Conservation (phyloP, 148 eudicot genomes). For the Hydrangea macrophylla region DNA sequence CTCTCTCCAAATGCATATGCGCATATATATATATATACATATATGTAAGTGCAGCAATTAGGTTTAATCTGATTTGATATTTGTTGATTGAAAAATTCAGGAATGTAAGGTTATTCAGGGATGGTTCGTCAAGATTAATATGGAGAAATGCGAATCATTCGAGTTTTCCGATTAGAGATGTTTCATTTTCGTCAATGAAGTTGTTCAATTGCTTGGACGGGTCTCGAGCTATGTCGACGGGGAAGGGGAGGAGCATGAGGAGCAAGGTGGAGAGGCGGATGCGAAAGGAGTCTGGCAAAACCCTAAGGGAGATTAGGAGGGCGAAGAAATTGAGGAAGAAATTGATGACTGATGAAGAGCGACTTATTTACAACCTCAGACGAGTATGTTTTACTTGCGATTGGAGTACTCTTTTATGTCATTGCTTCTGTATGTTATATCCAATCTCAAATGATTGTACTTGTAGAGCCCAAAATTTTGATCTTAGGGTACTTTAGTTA, state of each 20-base stretch:
- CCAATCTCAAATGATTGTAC: neutral
- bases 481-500: too few species aligned
- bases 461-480: too few species aligned
- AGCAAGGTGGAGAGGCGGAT: conserved; percentile 86
- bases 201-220: conserved; percentile 28
- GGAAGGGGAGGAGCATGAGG: conserved; percentile 70
- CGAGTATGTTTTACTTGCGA: conserved; percentile 47
- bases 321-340: conserved; percentile 72
- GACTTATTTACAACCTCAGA: conserved; percentile 74
- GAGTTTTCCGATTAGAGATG: conserved; percentile 12
- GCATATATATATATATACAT: neutral
- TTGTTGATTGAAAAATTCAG: conserved; percentile 27
- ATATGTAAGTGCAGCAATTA: too few species aligned
- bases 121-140: conserved; percentile 3
- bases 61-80: neutral
- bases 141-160: conserved; percentile 16
- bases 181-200: conserved; percentile 12
- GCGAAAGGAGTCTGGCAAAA: conserved; percentile 86
- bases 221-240: conserved; percentile 54
- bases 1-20: too few species aligned
- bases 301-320: conserved; percentile 73
- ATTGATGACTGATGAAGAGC: conserved; percentile 95
- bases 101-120: conserved; percentile 24
- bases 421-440: neutral
- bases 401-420: too few species aligned